Evolutionary conservation across 2,329 filamentous ascomycete species (phyloP), one percentile per base, ranked within the genome.

Genomic region (Exophiala spinifera): DNA sequence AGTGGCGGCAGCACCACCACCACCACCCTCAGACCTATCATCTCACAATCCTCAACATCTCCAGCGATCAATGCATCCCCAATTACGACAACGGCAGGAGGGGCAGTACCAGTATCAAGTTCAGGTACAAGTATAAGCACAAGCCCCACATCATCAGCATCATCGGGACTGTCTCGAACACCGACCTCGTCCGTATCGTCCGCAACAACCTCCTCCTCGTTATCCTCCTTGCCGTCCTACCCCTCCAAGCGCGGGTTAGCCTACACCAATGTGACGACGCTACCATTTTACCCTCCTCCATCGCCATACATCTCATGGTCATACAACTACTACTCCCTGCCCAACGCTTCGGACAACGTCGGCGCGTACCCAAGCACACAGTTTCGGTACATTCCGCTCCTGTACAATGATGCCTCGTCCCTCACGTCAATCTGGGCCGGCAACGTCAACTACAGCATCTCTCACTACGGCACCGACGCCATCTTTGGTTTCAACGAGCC

Each of bases 331-430:
- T 71, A 66, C 55, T 60, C 64, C 45, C 55, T 60, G 21, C 40
- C 65, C 45, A 60, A 59, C 36, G 70, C 51, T 13, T 60, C 59
- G 10, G 64, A 74, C 45, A 69, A 72, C 55, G 72, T 73, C 36
- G 49, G 72, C 1, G 50, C 78, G 8, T 66, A 72, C 6, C 69
- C 70, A 5, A 49, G 53, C 1, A 59, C 63, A 21, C 49, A 51
- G 14, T 64, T 71, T 57, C 70, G 74, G 45, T 76, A 67, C 61
- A 68, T 74, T 19, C 74, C 74, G 25, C 74, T 83, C 72, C 79
- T 88, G 45, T 88, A 82, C 84, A 78, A 80, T 49, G 68, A 76
- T 51, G 61, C 62, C 20, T 40, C 60, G 14, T 68, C 69, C 50
- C 66, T 70, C 63, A 70, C 73, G 56, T 60, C 55, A 36, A 62